These are phyloP conservation scores for Apophysomyces trapeziformis DNA, from an alignment of 371 early-diverging fungal species.

Conservation along the genomic window DNA sequence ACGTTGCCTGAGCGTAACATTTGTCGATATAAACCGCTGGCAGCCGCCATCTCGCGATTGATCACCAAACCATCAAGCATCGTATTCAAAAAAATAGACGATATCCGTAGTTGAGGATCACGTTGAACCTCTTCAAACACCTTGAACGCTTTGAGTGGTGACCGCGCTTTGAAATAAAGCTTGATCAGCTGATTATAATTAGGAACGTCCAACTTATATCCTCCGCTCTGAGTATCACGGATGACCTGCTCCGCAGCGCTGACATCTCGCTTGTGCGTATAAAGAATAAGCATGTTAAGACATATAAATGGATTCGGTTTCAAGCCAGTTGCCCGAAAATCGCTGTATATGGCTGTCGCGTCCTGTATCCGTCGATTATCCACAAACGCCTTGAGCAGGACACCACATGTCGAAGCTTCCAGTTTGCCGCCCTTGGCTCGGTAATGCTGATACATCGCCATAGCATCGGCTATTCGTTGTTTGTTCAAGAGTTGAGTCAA, in stretches of 20 bases:
- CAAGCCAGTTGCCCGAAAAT: slow-evolving; percentile 32
- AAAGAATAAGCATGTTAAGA: slow-evolving; percentile 34
- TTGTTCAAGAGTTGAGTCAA: slow-evolving; percentile 34
- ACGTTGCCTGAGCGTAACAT: slow-evolving; percentile 34
- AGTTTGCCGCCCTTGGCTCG: slow-evolving; percentile 17
- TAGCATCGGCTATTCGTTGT: slow-evolving; percentile 24
- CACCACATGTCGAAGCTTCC: slow-evolving; percentile 38
- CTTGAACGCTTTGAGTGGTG: slow-evolving; percentile 34
- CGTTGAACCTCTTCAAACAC: slow-evolving; percentile 40
- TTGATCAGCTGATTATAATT: slow-evolving; percentile 49
- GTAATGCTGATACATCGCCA: slow-evolving; percentile 27
- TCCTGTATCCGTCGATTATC: slow-evolving; percentile 31
- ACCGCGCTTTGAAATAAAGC: slow-evolving; percentile 41
- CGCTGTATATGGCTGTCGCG: slow-evolving; percentile 35
- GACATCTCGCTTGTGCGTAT: slow-evolving; percentile 37
- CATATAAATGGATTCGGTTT: slow-evolving; percentile 35
- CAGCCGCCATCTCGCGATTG: slow-evolving; percentile 39
- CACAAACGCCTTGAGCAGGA: slow-evolving; percentile 40
- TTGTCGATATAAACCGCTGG: slow-evolving; percentile 36
- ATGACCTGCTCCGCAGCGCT: slow-evolving; percentile 35
- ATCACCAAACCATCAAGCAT: slow-evolving; percentile 53
- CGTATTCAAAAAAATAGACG: slow-evolving; percentile 46
- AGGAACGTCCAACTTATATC: slow-evolving; percentile 31
- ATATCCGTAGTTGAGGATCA: slow-evolving; percentile 31
- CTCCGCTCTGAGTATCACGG: slow-evolving; percentile 28